These are phyloP conservation scores for Aspergillus flavus DNA, from an alignment of 2,329 filamentous ascomycete genomes.

Conservation along the genomic window DNA sequence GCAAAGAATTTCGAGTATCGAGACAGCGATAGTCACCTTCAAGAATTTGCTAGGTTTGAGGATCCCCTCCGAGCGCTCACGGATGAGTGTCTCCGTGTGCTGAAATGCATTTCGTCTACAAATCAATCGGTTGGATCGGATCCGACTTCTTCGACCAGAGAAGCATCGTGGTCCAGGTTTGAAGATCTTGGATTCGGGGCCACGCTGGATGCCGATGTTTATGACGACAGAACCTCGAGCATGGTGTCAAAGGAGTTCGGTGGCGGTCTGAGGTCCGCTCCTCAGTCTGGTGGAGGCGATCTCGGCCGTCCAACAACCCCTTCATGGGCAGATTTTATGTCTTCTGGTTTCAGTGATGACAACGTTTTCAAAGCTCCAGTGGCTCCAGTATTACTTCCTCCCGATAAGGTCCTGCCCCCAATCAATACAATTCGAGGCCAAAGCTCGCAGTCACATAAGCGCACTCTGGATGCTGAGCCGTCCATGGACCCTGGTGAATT, in stretches of 20 bases:
- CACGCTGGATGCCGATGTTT: slow-evolving; percentile 68
- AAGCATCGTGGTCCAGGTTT: slow-evolving; percentile 95
- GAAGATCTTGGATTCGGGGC: slow-evolving; percentile 91
- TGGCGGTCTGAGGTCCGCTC: slow-evolving; percentile 63
- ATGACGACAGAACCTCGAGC: slow-evolving; percentile 54
- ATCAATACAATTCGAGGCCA: slow-evolving; percentile 71
- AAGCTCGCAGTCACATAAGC: slow-evolving; percentile 83
- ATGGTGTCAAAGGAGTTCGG: slow-evolving; percentile 40
- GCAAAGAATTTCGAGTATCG: slow-evolving; percentile 95
- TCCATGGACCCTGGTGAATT: slow-evolving; percentile 87
- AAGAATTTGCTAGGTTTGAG: slow-evolving; percentile 83
- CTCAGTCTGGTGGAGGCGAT: slow-evolving; percentile 67
- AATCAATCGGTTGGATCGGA: slow-evolving; percentile 81
- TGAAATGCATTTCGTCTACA: slow-evolving; percentile 82
- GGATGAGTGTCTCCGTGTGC: slow-evolving; percentile 88
- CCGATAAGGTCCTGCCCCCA: slow-evolving; percentile 86
- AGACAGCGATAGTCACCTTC: slow-evolving; percentile 81
- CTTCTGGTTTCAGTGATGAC: slow-evolving; percentile 83
- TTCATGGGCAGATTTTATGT: slow-evolving; percentile 97
- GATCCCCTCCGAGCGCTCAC: slow-evolving; percentile 87
- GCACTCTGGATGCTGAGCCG: slow-evolving; percentile 67
- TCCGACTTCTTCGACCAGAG: slow-evolving; percentile 71
- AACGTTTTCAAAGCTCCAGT: slow-evolving; percentile 62
- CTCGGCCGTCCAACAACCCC: slow-evolving; percentile 86
- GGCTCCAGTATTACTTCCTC: slow-evolving; percentile 76